phyloP scores from a whole-genome alignment of 192 early-diverging fungal species.

The Backusella tuberculispora region DNA sequence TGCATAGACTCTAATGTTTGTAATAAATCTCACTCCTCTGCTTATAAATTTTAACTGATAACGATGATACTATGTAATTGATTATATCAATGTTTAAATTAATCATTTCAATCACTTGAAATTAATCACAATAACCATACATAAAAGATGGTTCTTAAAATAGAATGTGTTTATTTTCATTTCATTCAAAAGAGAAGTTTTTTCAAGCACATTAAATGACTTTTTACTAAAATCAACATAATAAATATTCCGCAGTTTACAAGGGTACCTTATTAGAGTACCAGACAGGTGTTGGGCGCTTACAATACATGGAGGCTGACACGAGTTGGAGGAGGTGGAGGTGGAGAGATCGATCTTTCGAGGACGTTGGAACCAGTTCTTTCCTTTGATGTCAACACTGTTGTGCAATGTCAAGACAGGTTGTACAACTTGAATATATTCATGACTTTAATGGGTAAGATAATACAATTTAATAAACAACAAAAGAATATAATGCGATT shows the following conservation, averaged over 20 bases:
- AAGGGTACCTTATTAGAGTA: constrained; percentile 29
- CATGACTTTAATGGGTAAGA: constrained; percentile 20
- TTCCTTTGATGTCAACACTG: background rate
- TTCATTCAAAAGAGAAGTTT: no score
- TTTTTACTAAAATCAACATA: background rate
- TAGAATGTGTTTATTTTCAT: no score
- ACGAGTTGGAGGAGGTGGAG: constrained; percentile 26
- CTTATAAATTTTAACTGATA: no score
- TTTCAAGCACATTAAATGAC: background rate
- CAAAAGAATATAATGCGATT: constrained; percentile 12
- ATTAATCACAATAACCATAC: background rate
- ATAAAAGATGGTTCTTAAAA: no score
- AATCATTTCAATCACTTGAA: no score
- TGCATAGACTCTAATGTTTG: no score
- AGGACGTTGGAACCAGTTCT: constrained; percentile 15
- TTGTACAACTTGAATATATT: constrained; percentile 22
- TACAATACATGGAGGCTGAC: background rate
- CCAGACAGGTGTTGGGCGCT: background rate
- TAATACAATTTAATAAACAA: background rate
- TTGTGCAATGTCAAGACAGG: constrained; percentile 28
- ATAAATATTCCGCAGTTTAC: constrained; percentile 10
- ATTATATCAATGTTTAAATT: background rate
- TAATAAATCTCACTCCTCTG: no score
- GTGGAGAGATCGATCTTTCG: constrained; percentile 29
- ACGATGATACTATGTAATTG: no score